Base-by-base conservation (phyloP, 2,329 filamentous ascomycete species). In the Canariomyces notabilis region DNA sequence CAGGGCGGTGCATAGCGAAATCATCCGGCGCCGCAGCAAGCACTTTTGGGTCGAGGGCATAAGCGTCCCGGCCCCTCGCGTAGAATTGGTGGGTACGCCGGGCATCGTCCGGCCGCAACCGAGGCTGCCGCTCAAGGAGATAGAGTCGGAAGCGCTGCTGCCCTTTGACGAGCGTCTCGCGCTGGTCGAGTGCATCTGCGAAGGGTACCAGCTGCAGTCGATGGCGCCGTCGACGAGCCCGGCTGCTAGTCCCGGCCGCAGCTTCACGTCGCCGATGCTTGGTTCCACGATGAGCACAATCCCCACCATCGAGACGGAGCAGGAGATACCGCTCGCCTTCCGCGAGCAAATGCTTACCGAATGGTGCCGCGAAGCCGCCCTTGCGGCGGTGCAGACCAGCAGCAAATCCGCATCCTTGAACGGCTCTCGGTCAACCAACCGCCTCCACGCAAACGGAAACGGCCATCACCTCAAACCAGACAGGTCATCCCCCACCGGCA, bases 1-100 rank as follows among this genome's bases (percentile, higher is more conserved):
- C 6, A 75, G 76, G 42, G 80, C 81, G 6, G 81, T 96, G 26
- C 77, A 84, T 44, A 81, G 79, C 47, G 90, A 95, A 63, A 85
- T 96, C 48, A 73, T 77, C 9, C 77, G 86, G 41, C 79, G 91
- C 32, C 83, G 82, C 59, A 81, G 75, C 57, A 83, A 86, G 60
- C 76, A 82, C 18, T 79, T 93, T 50, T 97, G 90, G 90, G 74
- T 91, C 19, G 78, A 87, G 46, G 80, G 77, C 38, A 74, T 96
- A 34, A 75, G 78, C 16, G 68, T 91, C 15, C 90, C 90, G 1
- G 77, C 87, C 3, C 71, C 82, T 18, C 65, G 75, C 1, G 61
- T 90, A 9, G 76, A 84, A 16, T 69, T 75, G 15, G 80, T 91
- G 35, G 73, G 74, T 8, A 74, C 70, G 3, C 75, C 77, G 2